A percentile compares a stretch with the other conserved stretches of the same genome.
Evolutionary conservation across 1,139 yeast species (phyloP).

Genomic region (Debaryomyces coudertii): DNA sequence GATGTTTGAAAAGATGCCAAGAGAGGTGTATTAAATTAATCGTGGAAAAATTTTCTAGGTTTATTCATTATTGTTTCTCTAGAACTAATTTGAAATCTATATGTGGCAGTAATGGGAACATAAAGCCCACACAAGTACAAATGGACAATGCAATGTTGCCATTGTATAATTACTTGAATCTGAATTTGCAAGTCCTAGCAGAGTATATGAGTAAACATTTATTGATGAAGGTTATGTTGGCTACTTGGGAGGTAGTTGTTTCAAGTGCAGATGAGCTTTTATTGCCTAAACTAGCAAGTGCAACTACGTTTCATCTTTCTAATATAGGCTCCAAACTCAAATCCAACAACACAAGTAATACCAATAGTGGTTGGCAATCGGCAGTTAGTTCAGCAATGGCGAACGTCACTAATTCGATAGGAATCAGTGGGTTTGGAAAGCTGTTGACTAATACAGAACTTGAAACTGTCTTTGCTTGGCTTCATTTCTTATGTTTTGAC

Average conservation of each 20-base stretch:
- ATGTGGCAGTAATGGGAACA: constrained; percentile 54
- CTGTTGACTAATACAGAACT: constrained; percentile 63
- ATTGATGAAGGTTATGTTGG: constrained; percentile 68
- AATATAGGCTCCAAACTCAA: constrained; percentile 23
- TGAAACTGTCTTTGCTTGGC: constrained; percentile 75
- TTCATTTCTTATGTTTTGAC: constrained; percentile 63
- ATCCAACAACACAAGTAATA: constrained; percentile 15
- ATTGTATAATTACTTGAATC: constrained; percentile 71
- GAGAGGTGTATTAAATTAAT: constrained; percentile 66
- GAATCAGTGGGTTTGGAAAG: constrained; percentile 54
- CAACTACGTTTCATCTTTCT: constrained; percentile 44
- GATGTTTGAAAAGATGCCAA: constrained; percentile 63
- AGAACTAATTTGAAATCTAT: constrained; percentile 50
- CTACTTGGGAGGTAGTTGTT: constrained; percentile 74
- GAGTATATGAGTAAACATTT: constrained; percentile 61
- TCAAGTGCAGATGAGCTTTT: constrained; percentile 65
- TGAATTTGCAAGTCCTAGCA: constrained; percentile 69
- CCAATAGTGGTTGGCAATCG: constrained; percentile 44
- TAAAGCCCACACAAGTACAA: constrained; percentile 52
- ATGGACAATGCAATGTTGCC: constrained; percentile 75
- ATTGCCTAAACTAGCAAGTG: constrained; percentile 70
- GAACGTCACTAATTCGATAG: constrained; percentile 46
- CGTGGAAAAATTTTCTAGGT: constrained; percentile 60
- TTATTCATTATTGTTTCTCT: constrained; percentile 46
- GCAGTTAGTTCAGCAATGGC: constrained; percentile 54